A percentile compares a stretch with the other conserved stretches of the same genome.
Conservation (phyloP, 2,329 filamentous ascomycete species). For the Fusarium cyanostomum region DNA sequence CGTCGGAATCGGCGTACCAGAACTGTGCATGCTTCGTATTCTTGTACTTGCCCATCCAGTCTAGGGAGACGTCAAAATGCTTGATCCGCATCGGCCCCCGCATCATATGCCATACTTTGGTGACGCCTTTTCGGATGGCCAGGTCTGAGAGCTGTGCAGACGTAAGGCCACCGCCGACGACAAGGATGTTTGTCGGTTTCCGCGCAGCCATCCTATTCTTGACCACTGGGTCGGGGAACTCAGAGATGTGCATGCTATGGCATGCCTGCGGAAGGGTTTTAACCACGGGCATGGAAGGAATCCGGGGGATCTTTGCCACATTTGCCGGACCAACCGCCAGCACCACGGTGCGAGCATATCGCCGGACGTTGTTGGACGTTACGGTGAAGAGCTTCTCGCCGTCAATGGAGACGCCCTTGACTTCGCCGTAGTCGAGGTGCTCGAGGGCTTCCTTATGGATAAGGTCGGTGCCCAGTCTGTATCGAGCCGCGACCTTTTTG, state of each 20-base stretch:
- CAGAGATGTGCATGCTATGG: conserved; percentile 71
- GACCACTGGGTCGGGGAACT: conserved; percentile 65
- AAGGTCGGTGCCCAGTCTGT: conserved; percentile 57
- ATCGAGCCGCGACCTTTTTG: conserved; percentile 63
- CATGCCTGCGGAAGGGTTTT: conserved; percentile 56
- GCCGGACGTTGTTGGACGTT: conserved; percentile 61
- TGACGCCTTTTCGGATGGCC: conserved; percentile 70
- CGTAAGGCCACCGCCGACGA: conserved; percentile 80
- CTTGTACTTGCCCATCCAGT: conserved; percentile 85
- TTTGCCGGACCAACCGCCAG: conserved; percentile 77
- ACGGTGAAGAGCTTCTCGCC: conserved; percentile 72
- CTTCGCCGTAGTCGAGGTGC: conserved; percentile 68
- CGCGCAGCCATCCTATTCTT: conserved; percentile 60
- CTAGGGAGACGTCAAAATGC: conserved; percentile 79
- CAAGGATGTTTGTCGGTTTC: conserved; percentile 68
- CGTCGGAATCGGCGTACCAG: conserved; percentile 78
- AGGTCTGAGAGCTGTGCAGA: conserved; percentile 78
- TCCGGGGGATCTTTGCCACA: conserved; percentile 58
- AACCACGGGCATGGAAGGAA: conserved; percentile 46
- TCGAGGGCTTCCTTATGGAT: conserved; percentile 68
- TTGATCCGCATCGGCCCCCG: conserved; percentile 70
- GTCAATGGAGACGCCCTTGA: conserved; percentile 55
- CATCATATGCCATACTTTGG: conserved; percentile 76
- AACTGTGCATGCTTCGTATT: conserved; percentile 81
- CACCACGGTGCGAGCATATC: conserved; percentile 71